A percentile compares a stretch with the other conserved stretches of the same genome.
Conservation (phyloP, 305 asterid genomes). For the Andrographis paniculata region DNA sequence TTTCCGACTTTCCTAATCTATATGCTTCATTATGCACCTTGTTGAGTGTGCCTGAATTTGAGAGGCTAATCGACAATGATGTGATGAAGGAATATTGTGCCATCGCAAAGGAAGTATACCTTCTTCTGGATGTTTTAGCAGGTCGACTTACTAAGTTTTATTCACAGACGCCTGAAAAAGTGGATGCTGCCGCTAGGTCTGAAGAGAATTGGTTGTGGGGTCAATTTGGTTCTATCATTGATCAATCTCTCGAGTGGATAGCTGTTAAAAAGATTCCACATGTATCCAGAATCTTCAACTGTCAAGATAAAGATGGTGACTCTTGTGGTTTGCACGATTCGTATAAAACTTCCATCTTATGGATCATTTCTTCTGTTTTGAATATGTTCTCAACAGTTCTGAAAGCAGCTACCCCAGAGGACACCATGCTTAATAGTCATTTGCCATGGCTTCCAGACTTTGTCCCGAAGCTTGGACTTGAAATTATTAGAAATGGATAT, state of each 20-base stretch:
- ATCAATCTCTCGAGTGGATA: conserved; percentile 70
- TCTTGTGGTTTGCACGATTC: conserved; percentile 30
- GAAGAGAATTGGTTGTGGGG: conserved; percentile 62
- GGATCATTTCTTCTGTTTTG: conserved; percentile 73
- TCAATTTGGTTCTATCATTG: conserved; percentile 57
- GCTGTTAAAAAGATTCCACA: conserved; percentile 33
- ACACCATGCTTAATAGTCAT: conserved; percentile 22
- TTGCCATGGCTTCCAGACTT: conserved; percentile 88
- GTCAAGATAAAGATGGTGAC: conserved; percentile 25
- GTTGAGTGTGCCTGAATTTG: conserved; percentile 60
- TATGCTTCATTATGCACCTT: conserved; percentile 66
- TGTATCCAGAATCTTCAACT: conserved; percentile 28
- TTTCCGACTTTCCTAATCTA: conserved; percentile 52
- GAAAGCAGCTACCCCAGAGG: conserved; percentile 56
- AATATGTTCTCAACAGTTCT: conserved; percentile 62
- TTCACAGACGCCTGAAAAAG: conserved; percentile 26
- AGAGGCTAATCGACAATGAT: conserved; percentile 39
- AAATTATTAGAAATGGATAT: conserved; percentile 45
- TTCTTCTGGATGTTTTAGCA: conserved; percentile 63
- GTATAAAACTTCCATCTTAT: conserved; percentile 39
- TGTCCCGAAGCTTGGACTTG: conserved; percentile 72
- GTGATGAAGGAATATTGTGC: conserved; percentile 62
- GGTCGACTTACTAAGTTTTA: conserved; percentile 67
- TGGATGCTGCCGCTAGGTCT: conserved; percentile 28
- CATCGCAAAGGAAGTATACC: conserved; percentile 66